Conservation (phyloP, 202 grass and related monocot species). For the Zoysia matrella region DNA sequence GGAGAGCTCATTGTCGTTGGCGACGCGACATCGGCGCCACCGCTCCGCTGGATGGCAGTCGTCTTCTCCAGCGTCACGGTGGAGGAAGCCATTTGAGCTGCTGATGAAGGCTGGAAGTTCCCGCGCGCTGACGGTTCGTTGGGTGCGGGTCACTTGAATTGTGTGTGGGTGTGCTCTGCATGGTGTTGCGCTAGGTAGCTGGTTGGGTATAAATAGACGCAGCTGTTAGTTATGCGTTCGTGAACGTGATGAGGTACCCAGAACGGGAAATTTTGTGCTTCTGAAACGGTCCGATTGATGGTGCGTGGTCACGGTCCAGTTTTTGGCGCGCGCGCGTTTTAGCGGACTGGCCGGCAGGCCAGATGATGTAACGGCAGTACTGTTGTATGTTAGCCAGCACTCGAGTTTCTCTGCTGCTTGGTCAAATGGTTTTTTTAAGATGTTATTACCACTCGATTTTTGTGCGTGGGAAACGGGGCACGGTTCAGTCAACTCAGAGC, state of each 20-base stretch:
- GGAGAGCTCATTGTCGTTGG: not conserved
- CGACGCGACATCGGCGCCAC: not conserved
- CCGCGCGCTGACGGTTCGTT: not conserved
- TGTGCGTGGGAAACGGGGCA: too few species aligned
- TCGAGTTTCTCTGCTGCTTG: too few species aligned
- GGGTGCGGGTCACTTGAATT: not conserved
- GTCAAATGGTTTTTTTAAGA: not conserved
- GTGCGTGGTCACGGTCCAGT: conserved; percentile 20
- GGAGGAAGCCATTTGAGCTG: conserved; percentile 36
- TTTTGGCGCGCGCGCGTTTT: conserved; percentile 27
- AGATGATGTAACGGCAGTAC: not conserved
- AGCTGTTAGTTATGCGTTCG: not conserved
- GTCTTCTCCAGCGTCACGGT: conserved; percentile 55
- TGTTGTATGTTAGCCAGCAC: too few species aligned
- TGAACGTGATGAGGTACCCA: not conserved
- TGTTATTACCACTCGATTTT: too few species aligned
- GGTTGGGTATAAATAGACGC: conserved; percentile 25
- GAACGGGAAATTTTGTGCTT: not conserved
- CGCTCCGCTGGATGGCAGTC: not conserved
- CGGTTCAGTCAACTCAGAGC: too few species aligned
- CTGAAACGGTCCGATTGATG: conserved; percentile 49
- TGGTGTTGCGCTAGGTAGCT: not conserved
- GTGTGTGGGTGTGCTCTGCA: conserved; percentile 9
- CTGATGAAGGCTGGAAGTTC: not conserved
- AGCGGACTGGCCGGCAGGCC: not conserved